Evolutionary conservation across 768 basidiomycete genomes (phyloP), one percentile per base, ranked within the genome.

Genomic region (Gymnopilus dilepis): DNA sequence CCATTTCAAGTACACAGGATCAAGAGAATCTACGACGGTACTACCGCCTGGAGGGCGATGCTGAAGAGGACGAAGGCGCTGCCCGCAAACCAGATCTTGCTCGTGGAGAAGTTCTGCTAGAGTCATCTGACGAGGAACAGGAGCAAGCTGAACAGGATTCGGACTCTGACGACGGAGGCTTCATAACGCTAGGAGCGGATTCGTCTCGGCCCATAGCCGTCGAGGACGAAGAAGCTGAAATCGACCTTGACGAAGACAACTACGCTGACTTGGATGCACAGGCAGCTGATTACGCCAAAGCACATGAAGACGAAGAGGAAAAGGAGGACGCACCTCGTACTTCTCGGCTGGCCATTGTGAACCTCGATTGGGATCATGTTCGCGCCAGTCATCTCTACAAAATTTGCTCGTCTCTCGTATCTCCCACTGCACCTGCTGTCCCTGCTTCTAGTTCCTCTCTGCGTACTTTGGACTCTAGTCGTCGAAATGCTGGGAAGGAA

Each of bases 291-390:
- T 90, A 89, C 62, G 73, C 80, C 37, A 76, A 84, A 66, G 72
- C 77, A 3, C 82, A 85, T 56, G 79, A 81, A 9, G 81, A 81
- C n/a, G 77, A 79, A 4, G 77, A 74, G 6, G 69, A 70, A 43
- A 54, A 57, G 4, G 73, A 66, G 11, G 77, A 78, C 1, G 80
- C 77, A 8, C 74, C 78, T 9, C 73, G 79, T 9, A 95, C 94
- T 2, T 82, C 78, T 57, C 83, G 97, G 22, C 72, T 99, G 6
- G 97, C 97, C 0, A 84, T 91, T 45, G 97, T 99, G 65, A 98
- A 99, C 73, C 84, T 99, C 54, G 97, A 99, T 76, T 99, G 97
- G 97, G 97, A 99, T 73, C 86, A 98, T 75, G 87, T 99, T 53
- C 90, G 91, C 58, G 94, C 97, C 0, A 78, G 78, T 19, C 95